A percentile compares a stretch with the other conserved stretches of the same genome.
These are phyloP conservation scores for Penicillium frequentans DNA, from an alignment of 2,329 filamentous ascomycete genomes.

Conservation along the genomic window DNA sequence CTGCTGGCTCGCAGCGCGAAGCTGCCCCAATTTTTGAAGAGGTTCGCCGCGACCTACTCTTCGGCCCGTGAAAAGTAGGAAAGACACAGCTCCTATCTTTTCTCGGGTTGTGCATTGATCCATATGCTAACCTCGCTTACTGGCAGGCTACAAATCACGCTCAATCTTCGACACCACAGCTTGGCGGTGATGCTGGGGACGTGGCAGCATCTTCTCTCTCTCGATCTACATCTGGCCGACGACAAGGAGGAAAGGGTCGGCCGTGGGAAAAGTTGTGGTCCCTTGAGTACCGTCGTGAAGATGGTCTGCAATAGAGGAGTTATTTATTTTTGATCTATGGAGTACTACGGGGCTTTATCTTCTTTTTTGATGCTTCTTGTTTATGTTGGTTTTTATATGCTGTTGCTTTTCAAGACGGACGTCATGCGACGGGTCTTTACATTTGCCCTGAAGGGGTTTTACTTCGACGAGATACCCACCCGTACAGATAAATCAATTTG, in stretches of 20 bases:
- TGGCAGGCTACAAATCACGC: not conserved
- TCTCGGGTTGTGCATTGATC: slow-evolving; percentile 15
- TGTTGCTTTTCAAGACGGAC: not conserved
- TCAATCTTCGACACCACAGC: not conserved
- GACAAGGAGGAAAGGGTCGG: slow-evolving; percentile 24
- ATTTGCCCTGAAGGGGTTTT: slow-evolving; percentile 4
- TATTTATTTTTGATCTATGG: not conserved
- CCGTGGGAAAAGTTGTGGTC: slow-evolving; percentile 47
- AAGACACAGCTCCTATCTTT: slow-evolving; percentile 17
- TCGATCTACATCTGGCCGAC: slow-evolving; percentile 26
- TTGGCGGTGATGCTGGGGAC: not conserved
- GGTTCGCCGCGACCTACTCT: slow-evolving; percentile 50
- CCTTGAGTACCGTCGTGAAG: slow-evolving; percentile 43
- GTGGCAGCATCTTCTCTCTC: slow-evolving; percentile 23
- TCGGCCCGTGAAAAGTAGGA: slow-evolving; percentile 41
- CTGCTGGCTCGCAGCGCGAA: slow-evolving; percentile 37
- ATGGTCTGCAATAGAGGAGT: slow-evolving; percentile 19
- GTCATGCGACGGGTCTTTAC: not conserved
- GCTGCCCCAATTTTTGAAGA: slow-evolving; percentile 45
- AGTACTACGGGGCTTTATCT: not conserved
- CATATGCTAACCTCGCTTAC: slow-evolving; percentile 5
- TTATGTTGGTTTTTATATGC: no score
- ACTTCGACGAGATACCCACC: slow-evolving; percentile 20
- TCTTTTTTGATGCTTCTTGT: not conserved
- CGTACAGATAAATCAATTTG: slow-evolving; percentile 4